Evolutionary conservation across 192 early-diverging fungal genomes (phyloP), one percentile per base, ranked within the genome.

Genomic region (Rhizoclosmatium sp.): DNA sequence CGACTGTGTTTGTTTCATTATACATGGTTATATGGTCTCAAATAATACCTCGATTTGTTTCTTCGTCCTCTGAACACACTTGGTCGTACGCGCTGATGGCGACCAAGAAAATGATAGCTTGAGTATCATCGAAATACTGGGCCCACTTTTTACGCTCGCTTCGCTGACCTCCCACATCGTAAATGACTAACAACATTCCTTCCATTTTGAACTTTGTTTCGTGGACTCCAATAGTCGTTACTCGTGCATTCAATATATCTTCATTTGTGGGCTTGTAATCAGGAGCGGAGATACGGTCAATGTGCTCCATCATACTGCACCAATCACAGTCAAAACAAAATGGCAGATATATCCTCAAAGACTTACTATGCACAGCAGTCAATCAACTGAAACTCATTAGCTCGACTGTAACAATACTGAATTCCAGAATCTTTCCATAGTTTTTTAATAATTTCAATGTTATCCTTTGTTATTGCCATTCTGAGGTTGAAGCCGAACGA

Each of bases 71-170:
- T 44, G 84, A 85, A 54, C 87, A 87, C 31, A 74, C 82, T 62
- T 92, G 91, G 60, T 92, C 89, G 75, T 86, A 92, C 1, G 87
- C 78, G 42, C 87, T 86, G 3, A 92, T 73, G 1, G 90, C 91
- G 2, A 86, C 84, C 80, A 92, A 81, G 54, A 90, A 92, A 31
- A 92, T 93, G 51, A 92, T 88, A 21, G 90, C 86, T 83, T 83
- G 47, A 12, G 84, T 81, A 59, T 92, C 84, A 65, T 91, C 89
- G 79, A 91, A 91, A 76, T 92, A 92, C 2, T 84, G 85, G 21
- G 87, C 86, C 89, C 89, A 91, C 64, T 90, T 82, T 51, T 88
- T 88, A 39, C 91, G 59, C 49, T 89, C 65, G 19, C 83, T 82
- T 44, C 87, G 82, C 73, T 90, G 89, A 14, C 89, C 89, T 23